These are phyloP conservation scores for Phytophthora capsici DNA, from an alignment of 352 stramenopile species.

Conservation along the genomic window DNA sequence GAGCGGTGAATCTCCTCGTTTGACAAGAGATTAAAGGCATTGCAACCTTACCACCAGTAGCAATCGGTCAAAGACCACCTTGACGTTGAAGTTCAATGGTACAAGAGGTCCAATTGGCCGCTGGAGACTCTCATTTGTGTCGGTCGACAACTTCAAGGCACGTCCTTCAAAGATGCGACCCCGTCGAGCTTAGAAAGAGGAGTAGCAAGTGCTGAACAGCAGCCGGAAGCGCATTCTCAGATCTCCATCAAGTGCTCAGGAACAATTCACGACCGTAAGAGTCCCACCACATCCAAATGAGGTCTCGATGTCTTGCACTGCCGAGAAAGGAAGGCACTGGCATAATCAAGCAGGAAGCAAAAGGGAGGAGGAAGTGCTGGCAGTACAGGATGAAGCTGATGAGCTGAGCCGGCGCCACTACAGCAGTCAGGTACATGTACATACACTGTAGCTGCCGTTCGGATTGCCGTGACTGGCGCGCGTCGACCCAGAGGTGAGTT, in stretches of 20 bases:
- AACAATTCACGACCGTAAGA: not conserved
- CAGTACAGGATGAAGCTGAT: not conserved
- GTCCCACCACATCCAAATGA: not conserved
- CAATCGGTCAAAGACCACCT: slow-evolving; percentile 24
- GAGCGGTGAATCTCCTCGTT: slow-evolving; percentile 17
- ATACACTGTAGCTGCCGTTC: not conserved
- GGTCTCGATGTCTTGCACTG: not conserved
- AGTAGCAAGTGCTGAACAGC: not conserved
- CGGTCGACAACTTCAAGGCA: slow-evolving; percentile 19
- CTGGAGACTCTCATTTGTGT: slow-evolving; percentile 6
- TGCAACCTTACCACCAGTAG: slow-evolving; percentile 32
- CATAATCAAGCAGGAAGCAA: slow-evolving; percentile 3
- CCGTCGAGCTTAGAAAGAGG: not conserved
- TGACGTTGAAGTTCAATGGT: slow-evolving; percentile 45
- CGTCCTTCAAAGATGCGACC: slow-evolving; percentile 6
- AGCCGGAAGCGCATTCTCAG: not conserved
- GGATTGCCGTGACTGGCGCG: slow-evolving; percentile 17
- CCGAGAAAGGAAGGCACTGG: not conserved
- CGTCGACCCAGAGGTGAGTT: slow-evolving; percentile 8
- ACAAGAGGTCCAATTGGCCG: slow-evolving; percentile 27
- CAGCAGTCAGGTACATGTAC: slow-evolving; percentile 3
- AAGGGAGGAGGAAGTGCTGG: not conserved
- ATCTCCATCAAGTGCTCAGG: too few species aligned
- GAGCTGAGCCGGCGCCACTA: slow-evolving; percentile 9
- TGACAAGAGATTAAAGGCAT: slow-evolving; percentile 36